phyloP scores from a whole-genome alignment of 371 early-diverging fungal genomes.

The Nematocida sp. region DNA sequence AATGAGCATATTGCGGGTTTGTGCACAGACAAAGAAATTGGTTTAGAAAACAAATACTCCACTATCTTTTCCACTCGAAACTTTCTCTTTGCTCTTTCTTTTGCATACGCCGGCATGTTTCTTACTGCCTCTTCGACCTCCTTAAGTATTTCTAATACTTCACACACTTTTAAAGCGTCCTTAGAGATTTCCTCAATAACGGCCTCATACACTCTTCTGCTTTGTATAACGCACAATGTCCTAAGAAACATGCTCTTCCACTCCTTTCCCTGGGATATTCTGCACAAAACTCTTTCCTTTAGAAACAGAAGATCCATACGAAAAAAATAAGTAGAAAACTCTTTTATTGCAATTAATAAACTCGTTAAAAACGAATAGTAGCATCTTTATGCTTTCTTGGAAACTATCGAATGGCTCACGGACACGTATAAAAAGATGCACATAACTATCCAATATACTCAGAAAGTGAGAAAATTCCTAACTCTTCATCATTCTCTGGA shows the following conservation, averaged over 20 bases:
- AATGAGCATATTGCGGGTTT: neutral
- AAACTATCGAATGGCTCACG: too few species aligned
- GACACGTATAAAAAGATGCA: too few species aligned
- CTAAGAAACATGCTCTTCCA: neutral
- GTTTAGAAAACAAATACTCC: slow-evolving; percentile 5
- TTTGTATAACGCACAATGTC: slow-evolving; percentile 1
- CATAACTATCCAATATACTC: slow-evolving; percentile 13
- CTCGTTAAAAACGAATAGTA: too few species aligned
- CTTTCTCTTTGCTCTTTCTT: slow-evolving; percentile 33
- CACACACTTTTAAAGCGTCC: slow-evolving; percentile 11
- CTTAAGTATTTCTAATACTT: slow-evolving; percentile 1
- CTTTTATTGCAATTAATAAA: too few species aligned
- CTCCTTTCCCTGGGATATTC: neutral
- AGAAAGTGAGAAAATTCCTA: neutral
- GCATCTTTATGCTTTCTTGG: too few species aligned
- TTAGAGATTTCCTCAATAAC: slow-evolving; percentile 6
- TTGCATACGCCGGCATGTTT: neutral
- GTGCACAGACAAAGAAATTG: neutral
- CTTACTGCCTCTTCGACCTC: neutral
- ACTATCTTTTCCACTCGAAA: neutral
- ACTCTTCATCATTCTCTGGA: slow-evolving; percentile 29
- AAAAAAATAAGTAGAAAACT: slow-evolving; percentile 30
- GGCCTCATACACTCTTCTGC: slow-evolving; percentile 16
- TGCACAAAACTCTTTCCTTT: slow-evolving; percentile 34
- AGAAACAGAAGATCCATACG: slow-evolving; percentile 44